Evolutionary conservation across 495 filamentous ascomycete species (phyloP).

Genomic region (Aspergillus cavernicola): DNA sequence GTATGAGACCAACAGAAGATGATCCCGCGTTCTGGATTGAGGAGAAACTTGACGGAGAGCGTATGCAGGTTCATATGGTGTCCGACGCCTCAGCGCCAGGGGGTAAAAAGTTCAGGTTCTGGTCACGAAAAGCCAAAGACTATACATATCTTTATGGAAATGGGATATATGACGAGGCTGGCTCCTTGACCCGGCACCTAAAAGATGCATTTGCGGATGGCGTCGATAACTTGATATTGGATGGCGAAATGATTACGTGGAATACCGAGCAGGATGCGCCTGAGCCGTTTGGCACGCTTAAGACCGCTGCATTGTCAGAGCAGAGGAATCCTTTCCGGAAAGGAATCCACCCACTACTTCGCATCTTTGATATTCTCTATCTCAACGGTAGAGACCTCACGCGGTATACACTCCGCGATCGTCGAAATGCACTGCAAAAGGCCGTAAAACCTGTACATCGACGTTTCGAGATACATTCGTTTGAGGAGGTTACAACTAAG

Average conservation of each 20-base stretch:
- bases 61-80: constrained; percentile 94
- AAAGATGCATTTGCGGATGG: constrained; percentile 71
- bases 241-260: constrained; percentile 99
- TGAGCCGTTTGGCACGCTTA: constrained; percentile 87
- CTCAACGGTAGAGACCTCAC: constrained; percentile 79
- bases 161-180: constrained; percentile 67
- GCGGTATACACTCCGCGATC: constrained; percentile 76
- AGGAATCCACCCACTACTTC: constrained; percentile 75
- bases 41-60: constrained; percentile 94
- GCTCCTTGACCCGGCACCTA: constrained; percentile 76
- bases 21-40: constrained; percentile 90
- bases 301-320: constrained; percentile 81
- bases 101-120: constrained; percentile 77
- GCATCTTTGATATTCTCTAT: constrained; percentile 87
- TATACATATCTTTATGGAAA: constrained; percentile 93
- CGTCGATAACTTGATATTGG: constrained; percentile 83
- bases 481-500: constrained; percentile 59
- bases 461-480: constrained; percentile 80
- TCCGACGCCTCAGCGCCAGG: constrained; percentile 64
- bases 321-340: constrained; percentile 72
- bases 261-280: constrained; percentile 82
- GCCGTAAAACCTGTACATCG: constrained; percentile 62
- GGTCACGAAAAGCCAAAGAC: constrained; percentile 95
- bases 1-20: constrained; percentile 65
- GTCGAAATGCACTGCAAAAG: constrained; percentile 68